Conservation (phyloP, 805 yeast genomes). For the Ogataea methylovora region DNA sequence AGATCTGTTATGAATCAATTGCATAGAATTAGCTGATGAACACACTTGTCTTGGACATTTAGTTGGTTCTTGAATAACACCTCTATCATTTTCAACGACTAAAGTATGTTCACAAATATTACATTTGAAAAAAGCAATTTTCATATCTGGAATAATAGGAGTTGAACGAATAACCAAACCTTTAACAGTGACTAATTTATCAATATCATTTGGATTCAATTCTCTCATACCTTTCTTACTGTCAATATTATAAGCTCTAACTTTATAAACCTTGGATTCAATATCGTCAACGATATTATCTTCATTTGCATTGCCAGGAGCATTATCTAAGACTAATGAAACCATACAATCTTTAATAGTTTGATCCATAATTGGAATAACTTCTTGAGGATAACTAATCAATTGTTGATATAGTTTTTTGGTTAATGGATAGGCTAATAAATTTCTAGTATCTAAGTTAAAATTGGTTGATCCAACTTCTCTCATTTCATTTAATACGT, state of each 20-base stretch:
- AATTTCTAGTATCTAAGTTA: conserved; percentile 76
- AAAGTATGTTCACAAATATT: conserved; percentile 90
- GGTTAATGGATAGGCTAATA: conserved; percentile 69
- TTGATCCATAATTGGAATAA: conserved; percentile 96
- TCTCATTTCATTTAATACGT: conserved; percentile 66
- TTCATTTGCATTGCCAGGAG: conserved; percentile 24
- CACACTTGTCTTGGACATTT: conserved; percentile 89
- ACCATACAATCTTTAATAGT: conserved; percentile 86
- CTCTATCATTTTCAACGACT: conserved; percentile 89
- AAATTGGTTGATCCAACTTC: conserved; percentile 74
- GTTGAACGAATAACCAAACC: conserved; percentile 87
- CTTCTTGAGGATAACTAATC: conserved; percentile 92
- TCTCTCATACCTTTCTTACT: conserved; percentile 80
- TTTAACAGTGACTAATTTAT: conserved; percentile 82
- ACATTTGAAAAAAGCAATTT: conserved; percentile 92
- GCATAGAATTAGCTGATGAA: conserved; percentile 79
- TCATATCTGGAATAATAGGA: conserved; percentile 95
- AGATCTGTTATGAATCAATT: conserved; percentile 84
- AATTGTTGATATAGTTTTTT: conserved; percentile 78
- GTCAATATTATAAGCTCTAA: conserved; percentile 81
- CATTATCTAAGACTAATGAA: conserved; percentile 52
- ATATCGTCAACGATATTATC: conserved; percentile 55
- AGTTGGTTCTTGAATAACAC: conserved; percentile 88
- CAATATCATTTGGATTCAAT: conserved; percentile 88
- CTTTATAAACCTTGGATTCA: conserved; percentile 76